Conservation (phyloP, 2,329 filamentous ascomycete species). For the Cadophora luteo-olivacea region DNA sequence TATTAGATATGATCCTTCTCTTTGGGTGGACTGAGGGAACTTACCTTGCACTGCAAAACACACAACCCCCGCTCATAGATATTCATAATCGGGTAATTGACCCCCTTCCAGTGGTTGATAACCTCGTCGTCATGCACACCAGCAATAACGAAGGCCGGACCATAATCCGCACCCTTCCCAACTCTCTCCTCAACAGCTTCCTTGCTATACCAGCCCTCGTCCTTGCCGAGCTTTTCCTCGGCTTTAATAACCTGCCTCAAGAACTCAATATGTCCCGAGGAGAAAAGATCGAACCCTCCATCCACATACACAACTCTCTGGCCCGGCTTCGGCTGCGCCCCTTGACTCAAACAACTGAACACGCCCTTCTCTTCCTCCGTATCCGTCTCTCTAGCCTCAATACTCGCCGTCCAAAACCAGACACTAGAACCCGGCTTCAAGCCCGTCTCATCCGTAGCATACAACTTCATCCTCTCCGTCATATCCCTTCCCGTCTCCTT, state of each 20-base stretch:
- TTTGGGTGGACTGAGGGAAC: constrained; percentile 37
- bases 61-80: constrained; percentile 95
- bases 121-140: constrained; percentile 94
- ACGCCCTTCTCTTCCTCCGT: constrained; percentile 64
- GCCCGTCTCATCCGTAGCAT: constrained; percentile 86
- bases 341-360: constrained; percentile 73
- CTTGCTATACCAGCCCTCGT: constrained; percentile 76
- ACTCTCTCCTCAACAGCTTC: constrained; percentile 68
- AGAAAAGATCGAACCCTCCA: constrained; percentile 96
- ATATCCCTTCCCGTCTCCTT: constrained; percentile 70
- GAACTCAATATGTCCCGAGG: constrained; percentile 96
- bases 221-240: constrained; percentile 72
- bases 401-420: constrained; percentile 77
- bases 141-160: constrained; percentile 85
- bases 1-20: not conserved
- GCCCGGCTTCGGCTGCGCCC: constrained; percentile 73
- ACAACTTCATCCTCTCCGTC: constrained; percentile 78
- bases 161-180: constrained; percentile 73
- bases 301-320: constrained; percentile 95
- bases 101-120: constrained; percentile 94
- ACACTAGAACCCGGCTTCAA: constrained; percentile 80
- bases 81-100: constrained; percentile 99
- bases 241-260: constrained; percentile 75
- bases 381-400: constrained; percentile 43
- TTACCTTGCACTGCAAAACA: constrained; percentile 89